A percentile compares a stretch with the other conserved stretches of the same genome.
Evolutionary conservation across 805 yeast species (phyloP).

Genomic region (Schwanniomyces vanrijiae): DNA sequence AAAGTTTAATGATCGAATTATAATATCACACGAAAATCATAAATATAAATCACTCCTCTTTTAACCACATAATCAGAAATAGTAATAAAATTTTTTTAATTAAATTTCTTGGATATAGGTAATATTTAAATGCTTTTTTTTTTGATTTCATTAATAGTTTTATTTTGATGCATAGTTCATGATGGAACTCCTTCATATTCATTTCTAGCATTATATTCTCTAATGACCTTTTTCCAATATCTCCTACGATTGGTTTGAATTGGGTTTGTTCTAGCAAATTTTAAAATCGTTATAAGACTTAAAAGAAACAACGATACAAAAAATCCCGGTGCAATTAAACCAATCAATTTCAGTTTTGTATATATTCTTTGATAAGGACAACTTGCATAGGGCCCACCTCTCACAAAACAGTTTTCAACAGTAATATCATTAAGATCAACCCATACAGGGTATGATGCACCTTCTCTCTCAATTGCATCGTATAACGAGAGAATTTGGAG

Average conservation of each 20-base stretch:
- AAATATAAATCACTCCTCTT: too few species aligned
- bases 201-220: slow-evolving; percentile 54
- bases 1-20: too few species aligned
- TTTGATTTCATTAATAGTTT: too few species aligned
- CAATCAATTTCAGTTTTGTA: slow-evolving; percentile 55
- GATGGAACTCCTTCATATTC: slow-evolving; percentile 90
- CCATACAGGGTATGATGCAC: slow-evolving; percentile 55
- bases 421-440: slow-evolving; percentile 78
- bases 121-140: too few species aligned
- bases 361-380: slow-evolving; percentile 75
- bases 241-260: slow-evolving; percentile 67
- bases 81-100: too few species aligned
- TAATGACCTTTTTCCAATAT: slow-evolving; percentile 58
- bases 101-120: too few species aligned
- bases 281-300: slow-evolving; percentile 51
- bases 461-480: slow-evolving; percentile 24
- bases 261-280: slow-evolving; percentile 58
- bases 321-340: slow-evolving; percentile 67
- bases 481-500: slow-evolving; percentile 31
- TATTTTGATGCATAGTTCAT: too few species aligned
- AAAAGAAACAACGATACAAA: slow-evolving; percentile 56
- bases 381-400: slow-evolving; percentile 71
- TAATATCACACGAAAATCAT: too few species aligned
- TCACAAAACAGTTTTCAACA: slow-evolving; percentile 76
- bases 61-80: too few species aligned